Evolutionary conservation across 2,329 filamentous ascomycete species (phyloP).

Genomic region (Trichophyton equinum): DNA sequence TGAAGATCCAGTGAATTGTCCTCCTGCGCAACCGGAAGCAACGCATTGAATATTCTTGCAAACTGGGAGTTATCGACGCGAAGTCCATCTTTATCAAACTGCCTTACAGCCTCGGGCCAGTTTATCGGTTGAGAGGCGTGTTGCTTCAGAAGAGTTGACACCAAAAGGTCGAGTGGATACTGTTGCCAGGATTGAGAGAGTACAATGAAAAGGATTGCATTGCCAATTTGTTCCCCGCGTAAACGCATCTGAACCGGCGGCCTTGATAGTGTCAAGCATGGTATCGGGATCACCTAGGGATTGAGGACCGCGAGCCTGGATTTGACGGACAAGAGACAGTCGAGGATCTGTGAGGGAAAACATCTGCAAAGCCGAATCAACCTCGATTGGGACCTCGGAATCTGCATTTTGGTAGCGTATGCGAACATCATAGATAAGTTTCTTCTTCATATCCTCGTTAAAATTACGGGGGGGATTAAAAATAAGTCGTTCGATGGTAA

Average conservation of each 20-base stretch:
- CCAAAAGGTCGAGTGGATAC: conserved; percentile 56
- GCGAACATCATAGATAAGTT: conserved; percentile 49
- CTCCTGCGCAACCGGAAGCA: conserved; percentile 57
- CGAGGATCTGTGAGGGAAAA: conserved; percentile 32
- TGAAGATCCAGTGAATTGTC: conserved; percentile 66
- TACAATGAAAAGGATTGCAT: conserved; percentile 59
- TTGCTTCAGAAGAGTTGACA: conserved; percentile 46
- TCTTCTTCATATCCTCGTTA: conserved; percentile 61
- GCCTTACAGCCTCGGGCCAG: conserved; percentile 58
- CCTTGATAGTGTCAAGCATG: conserved; percentile 46
- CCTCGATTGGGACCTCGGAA: conserved; percentile 31
- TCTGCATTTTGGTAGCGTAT: conserved; percentile 52
- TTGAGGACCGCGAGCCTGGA: conserved; percentile 62
- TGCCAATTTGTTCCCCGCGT: conserved; percentile 71
- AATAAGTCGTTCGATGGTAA: conserved; percentile 74
- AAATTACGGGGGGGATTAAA: conserved; percentile 79
- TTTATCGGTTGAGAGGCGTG: conserved; percentile 45
- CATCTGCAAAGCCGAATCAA: conserved; percentile 34
- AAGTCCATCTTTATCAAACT: conserved; percentile 68
- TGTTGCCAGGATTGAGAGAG: conserved; percentile 50
- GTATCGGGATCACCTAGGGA: conserved; percentile 66
- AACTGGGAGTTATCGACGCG: conserved; percentile 71
- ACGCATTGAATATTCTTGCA: conserved; percentile 62
- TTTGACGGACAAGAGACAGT: conserved; percentile 43
- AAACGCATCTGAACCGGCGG: conserved; percentile 50